phyloP scores from a whole-genome alignment of 306 rosid species.

The Ziziphus jujuba region DNA sequence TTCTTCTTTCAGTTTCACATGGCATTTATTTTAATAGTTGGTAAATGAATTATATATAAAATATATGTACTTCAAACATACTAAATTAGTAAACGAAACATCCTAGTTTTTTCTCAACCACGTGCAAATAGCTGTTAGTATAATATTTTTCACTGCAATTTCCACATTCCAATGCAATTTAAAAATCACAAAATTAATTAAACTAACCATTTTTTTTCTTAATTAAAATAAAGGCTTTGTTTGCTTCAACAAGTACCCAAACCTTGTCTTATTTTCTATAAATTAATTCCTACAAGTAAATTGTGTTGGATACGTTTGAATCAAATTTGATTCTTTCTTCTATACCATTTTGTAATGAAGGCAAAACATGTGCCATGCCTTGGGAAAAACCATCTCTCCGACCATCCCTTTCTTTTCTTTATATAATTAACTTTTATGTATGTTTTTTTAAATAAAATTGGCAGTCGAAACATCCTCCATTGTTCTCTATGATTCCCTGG shows the following conservation, averaged over 20 bases:
- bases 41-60: too few species aligned
- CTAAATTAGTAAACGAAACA: conserved; percentile 16
- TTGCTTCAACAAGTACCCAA: neutral
- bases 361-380: conserved; percentile 34
- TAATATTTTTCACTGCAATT: neutral
- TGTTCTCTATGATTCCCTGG: neutral
- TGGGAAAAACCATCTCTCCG: conserved; percentile 9
- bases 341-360: conserved; percentile 16
- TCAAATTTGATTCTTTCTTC: conserved; percentile 6
- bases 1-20: too few species aligned
- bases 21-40: too few species aligned
- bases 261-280: neutral
- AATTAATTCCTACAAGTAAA: neutral
- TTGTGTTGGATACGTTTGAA: conserved; percentile 5
- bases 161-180: conserved; percentile 6
- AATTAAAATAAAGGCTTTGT: neutral
- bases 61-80: too few species aligned
- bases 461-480: conserved; percentile 32
- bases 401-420: too few species aligned
- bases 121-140: conserved; percentile 31
- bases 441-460: too few species aligned
- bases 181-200: neutral
- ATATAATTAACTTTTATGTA: too few species aligned
- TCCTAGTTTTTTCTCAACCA: conserved; percentile 18
- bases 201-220: conserved; percentile 14